Evolutionary conservation across 768 basidiomycete genomes (phyloP).

Genomic region (Gymnopilus dilepis): DNA sequence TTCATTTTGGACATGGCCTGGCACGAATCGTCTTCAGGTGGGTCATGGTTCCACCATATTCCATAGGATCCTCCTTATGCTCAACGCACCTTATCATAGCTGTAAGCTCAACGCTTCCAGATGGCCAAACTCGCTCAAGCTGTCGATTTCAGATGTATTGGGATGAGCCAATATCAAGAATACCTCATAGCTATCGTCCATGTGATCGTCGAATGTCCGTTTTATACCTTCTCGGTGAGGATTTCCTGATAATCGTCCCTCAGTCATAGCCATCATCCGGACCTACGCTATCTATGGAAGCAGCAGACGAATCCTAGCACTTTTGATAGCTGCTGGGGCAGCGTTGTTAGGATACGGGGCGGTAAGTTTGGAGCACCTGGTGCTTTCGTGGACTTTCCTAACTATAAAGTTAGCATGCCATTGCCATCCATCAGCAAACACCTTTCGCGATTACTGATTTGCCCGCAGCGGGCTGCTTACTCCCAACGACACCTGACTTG

Average conservation of each 20-base stretch:
- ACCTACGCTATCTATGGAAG: constrained; percentile 47
- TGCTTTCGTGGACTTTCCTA: too few species aligned
- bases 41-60: neutral
- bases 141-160: constrained; percentile 28
- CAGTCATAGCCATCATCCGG: constrained; percentile 44
- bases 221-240: neutral
- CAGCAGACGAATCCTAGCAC: constrained; percentile 30
- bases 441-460: constrained; percentile 15
- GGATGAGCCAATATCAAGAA: constrained; percentile 33
- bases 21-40: constrained; percentile 32
- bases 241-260: neutral
- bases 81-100: neutral
- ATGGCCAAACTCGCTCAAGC: neutral
- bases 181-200: constrained; percentile 40
- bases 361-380: neutral
- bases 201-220: constrained; percentile 31
- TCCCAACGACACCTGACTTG: constrained; percentile 26
- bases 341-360: neutral
- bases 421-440: neutral
- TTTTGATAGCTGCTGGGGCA: constrained; percentile 29
- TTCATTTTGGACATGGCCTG: constrained; percentile 36
- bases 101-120: neutral
- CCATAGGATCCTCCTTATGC: too few species aligned
- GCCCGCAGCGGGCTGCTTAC: constrained; percentile 27
- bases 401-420: neutral